Evolutionary conservation across 75 land plant genomes (phyloP).

Genomic region (Pinus taeda): DNA sequence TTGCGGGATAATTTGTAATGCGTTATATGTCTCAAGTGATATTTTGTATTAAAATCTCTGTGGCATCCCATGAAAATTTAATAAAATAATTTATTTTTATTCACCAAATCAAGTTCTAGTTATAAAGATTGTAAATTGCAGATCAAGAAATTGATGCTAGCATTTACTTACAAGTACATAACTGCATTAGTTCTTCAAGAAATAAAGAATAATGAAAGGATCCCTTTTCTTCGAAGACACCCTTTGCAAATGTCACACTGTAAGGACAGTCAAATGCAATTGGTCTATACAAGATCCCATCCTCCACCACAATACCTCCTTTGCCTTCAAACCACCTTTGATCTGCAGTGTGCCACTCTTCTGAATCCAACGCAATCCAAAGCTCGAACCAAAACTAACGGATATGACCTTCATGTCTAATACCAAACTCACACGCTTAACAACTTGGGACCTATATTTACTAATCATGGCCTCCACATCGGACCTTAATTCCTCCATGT

Average conservation of each 20-base stretch:
- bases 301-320: constrained; percentile 91
- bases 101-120: no score
- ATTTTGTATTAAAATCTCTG: no score
- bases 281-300: constrained; percentile 86
- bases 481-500: constrained; percentile 79
- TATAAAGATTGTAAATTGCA: neutral
- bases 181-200: constrained; percentile 93
- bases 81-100: no score
- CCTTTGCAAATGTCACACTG: constrained; percentile 95
- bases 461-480: constrained; percentile 69
- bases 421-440: constrained; percentile 67
- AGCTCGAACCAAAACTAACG: constrained; percentile 21
- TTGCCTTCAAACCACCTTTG: constrained; percentile 72
- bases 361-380: constrained; percentile 77
- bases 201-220: constrained; percentile 82
- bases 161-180: constrained; percentile 11
- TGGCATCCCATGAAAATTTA: no score
- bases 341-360: constrained; percentile 91
- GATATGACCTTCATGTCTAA: constrained; percentile 95
- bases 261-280: constrained; percentile 66
- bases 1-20: no score
- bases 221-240: constrained; percentile 92
- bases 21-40: no score
- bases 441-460: constrained; percentile 60
- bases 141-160: constrained; percentile 7